Percentiles rank a stretch among this genome's conserved stretches.
Conservation (phyloP, 202 grass and related monocot genomes). For the Hordeum pubiflorum region DNA sequence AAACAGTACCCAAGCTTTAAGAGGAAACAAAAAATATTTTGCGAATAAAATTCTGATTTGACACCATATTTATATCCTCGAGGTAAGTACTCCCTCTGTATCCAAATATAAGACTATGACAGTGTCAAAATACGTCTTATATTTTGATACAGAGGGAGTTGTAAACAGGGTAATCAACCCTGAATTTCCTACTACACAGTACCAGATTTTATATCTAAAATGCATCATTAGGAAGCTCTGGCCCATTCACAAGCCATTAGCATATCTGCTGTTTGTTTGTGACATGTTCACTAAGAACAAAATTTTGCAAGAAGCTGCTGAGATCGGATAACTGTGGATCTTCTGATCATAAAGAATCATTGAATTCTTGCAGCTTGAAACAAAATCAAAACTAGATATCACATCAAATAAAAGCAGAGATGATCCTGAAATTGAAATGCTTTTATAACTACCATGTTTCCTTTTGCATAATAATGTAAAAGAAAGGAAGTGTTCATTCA, state of each 20-base stretch:
- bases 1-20: background rate
- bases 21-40: background rate
- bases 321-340: background rate
- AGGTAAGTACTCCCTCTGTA: background rate
- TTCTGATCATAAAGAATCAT: background rate
- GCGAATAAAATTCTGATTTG: background rate
- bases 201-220: background rate
- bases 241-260: background rate
- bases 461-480: background rate
- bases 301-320: background rate
- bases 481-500: background rate
- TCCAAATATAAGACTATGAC: no score
- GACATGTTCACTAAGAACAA: background rate
- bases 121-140: no score
- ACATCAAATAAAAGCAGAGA: background rate
- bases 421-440: background rate
- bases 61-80: background rate
- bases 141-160: no score
- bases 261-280: constrained; percentile 4
- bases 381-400: background rate
- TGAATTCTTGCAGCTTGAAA: constrained; percentile 3
- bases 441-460: background rate
- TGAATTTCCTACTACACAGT: background rate
- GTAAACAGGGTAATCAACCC: background rate
- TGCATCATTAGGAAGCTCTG: background rate